Evolutionary conservation across 192 early-diverging fungal genomes (phyloP).

Genomic region (Chytriomyces sp.): DNA sequence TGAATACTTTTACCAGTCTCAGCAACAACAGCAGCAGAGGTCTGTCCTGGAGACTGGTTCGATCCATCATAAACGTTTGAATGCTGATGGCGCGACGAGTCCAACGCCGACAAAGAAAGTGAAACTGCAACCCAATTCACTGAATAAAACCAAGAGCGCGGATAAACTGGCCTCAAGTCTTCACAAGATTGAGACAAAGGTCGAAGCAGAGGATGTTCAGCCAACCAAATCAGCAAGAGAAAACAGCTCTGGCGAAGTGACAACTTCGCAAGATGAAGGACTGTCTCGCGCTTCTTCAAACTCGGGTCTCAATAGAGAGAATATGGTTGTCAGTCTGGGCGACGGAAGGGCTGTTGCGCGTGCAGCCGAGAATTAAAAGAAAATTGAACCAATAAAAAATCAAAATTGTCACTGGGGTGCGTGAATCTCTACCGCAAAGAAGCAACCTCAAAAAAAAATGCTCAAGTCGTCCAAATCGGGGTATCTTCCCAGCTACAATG

Average conservation of each 20-base stretch:
- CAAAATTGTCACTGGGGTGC: not conserved
- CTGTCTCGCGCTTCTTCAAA: not conserved
- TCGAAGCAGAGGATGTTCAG: no score
- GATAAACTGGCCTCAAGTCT: no score
- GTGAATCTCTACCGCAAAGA: no score
- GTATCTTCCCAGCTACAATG: conserved; percentile 13
- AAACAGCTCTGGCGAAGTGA: no score
- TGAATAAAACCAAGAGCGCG: no score
- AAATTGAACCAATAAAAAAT: not conserved
- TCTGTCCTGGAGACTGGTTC: not conserved
- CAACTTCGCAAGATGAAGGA: not conserved
- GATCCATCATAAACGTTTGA: not conserved
- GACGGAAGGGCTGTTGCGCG: not conserved
- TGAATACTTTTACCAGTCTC: not conserved
- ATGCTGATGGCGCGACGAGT: not conserved
- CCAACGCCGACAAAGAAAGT: not conserved
- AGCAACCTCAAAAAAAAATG: conserved; percentile 16
- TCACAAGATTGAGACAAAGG: no score
- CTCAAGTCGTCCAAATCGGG: conserved; percentile 23
- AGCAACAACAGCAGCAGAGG: not conserved
- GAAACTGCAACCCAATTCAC: no score
- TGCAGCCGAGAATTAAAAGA: not conserved
- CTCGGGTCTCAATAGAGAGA: not conserved
- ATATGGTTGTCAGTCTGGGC: not conserved
- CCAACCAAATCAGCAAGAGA: no score